Conservation (phyloP, 768 basidiomycete genomes). For the Chalciporus pseudorubinellus region DNA sequence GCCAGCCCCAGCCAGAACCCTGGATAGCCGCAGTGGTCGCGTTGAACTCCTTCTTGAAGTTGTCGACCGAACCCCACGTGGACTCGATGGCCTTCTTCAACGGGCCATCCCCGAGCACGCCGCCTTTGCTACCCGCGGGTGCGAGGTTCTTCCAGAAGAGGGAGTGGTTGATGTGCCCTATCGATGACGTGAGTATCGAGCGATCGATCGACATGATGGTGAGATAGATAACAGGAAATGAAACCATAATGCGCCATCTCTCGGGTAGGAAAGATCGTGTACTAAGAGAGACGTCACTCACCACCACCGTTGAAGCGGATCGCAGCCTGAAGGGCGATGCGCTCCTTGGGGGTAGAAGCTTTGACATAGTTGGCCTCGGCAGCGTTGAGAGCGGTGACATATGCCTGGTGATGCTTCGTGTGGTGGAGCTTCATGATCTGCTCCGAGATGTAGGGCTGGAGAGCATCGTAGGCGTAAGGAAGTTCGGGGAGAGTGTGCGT, state of each 20-base stretch:
- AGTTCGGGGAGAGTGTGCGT: slow-evolving; percentile 64
- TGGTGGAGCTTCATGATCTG: slow-evolving; percentile 97
- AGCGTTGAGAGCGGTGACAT: slow-evolving; percentile 88
- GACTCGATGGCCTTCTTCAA: slow-evolving; percentile 63
- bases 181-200: background rate
- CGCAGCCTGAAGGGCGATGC: slow-evolving; percentile 85
- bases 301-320: slow-evolving; percentile 98
- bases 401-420: slow-evolving; percentile 93
- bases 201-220: background rate
- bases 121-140: slow-evolving; percentile 60
- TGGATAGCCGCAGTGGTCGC: slow-evolving; percentile 82
- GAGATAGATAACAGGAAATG: background rate
- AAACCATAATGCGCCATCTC: too few species aligned
- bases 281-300: slow-evolving; percentile 40
- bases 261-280: background rate
- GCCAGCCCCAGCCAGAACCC: slow-evolving; percentile 96
- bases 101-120: slow-evolving; percentile 55
- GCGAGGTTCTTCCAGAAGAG: slow-evolving; percentile 96
- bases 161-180: slow-evolving; percentile 91
- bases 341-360: slow-evolving; percentile 66
- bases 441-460: slow-evolving; percentile 89
- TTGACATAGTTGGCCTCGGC: slow-evolving; percentile 78
- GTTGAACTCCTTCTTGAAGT: slow-evolving; percentile 80
- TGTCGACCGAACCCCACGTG: slow-evolving; percentile 69
- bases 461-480: slow-evolving; percentile 80